Percentiles rank a stretch among this genome's conserved stretches.
These are phyloP conservation scores for Phytophthora meadii DNA, from an alignment of 352 stramenopile species.

Conservation along the genomic window DNA sequence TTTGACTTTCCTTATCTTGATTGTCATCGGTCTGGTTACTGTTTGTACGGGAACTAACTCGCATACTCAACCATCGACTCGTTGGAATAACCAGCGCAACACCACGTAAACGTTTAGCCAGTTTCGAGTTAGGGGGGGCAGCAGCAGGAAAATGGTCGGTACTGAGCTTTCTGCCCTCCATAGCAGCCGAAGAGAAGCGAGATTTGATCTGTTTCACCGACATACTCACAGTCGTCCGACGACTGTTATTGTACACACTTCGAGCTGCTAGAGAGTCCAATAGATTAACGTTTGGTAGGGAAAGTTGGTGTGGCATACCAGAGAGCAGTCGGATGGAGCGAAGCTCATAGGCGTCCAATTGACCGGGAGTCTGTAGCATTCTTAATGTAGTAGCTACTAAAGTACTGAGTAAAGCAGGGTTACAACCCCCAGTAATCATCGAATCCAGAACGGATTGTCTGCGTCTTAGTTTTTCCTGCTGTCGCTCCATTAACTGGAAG, in stretches of 20 bases:
- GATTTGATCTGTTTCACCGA: slow-evolving; percentile 30
- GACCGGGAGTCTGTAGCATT: slow-evolving; percentile 31
- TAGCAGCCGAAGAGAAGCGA: slow-evolving; percentile 24
- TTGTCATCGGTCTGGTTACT: too few species aligned
- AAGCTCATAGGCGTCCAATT: slow-evolving; percentile 6
- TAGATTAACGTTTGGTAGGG: slow-evolving; percentile 13
- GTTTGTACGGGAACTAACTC: not conserved
- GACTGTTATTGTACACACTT: slow-evolving; percentile 37
- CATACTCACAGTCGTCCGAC: not conserved
- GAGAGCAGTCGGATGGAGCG: slow-evolving; percentile 30
- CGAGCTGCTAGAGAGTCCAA: slow-evolving; percentile 23
- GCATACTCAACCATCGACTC: slow-evolving; percentile 18
- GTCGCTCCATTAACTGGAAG: slow-evolving; percentile 31
- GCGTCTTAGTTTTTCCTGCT: slow-evolving; percentile 18
- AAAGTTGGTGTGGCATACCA: slow-evolving; percentile 27
- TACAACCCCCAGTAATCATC: slow-evolving; percentile 11
- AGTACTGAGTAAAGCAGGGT: slow-evolving; percentile 22
- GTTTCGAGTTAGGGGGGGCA: slow-evolving; percentile 6
- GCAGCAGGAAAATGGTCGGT: slow-evolving; percentile 10
- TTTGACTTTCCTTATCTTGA: too few species aligned
- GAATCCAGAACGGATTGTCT: slow-evolving; percentile 22
- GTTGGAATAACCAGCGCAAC: slow-evolving; percentile 15
- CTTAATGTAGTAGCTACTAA: slow-evolving; percentile 23
- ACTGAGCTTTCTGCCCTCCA: slow-evolving; percentile 13
- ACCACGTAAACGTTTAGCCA: slow-evolving; percentile 16